Evolutionary conservation across 495 filamentous ascomycete genomes (phyloP).

Genomic region (Bombardia bombarda): DNA sequence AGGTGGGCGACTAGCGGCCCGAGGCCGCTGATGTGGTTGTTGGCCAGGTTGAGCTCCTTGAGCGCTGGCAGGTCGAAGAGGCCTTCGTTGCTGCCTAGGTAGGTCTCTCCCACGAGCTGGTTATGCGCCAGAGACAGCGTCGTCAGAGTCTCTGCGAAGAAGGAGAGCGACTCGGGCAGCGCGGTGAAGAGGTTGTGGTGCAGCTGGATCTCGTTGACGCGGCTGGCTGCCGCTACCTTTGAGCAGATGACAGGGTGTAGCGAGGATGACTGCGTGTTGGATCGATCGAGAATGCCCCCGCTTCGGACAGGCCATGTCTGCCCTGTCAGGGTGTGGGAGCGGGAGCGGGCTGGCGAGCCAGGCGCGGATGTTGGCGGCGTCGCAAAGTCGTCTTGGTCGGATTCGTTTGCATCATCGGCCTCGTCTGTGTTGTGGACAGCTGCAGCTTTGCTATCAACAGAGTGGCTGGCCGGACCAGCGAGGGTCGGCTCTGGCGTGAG

Average conservation of each 20-base stretch:
- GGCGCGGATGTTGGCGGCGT: conserved; percentile 44
- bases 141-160: conserved; percentile 60
- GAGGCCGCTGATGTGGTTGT: conserved; percentile 60
- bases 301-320: conserved; percentile 55
- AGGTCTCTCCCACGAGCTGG: conserved; percentile 51
- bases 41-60: conserved; percentile 62
- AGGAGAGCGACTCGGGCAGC: conserved; percentile 60
- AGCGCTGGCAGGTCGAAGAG: conserved; percentile 67
- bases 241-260: conserved; percentile 45
- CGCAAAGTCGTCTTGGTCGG: conserved; percentile 66
- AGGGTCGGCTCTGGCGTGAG: conserved; percentile 1
- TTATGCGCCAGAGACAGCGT: conserved; percentile 76
- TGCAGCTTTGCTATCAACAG: background rate
- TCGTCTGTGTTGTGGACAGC: conserved; percentile 8
- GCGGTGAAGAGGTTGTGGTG: conserved; percentile 66
- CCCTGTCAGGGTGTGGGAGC: conserved; percentile 30
- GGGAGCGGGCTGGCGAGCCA: conserved; percentile 32
- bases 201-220: conserved; percentile 50
- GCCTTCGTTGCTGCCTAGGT: conserved; percentile 44
- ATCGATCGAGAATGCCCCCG: conserved; percentile 68
- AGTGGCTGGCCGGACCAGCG: background rate
- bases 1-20: conserved; percentile 54
- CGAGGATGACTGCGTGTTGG: conserved; percentile 51
- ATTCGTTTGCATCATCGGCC: conserved; percentile 33
- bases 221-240: conserved; percentile 38